These are phyloP conservation scores for Rhodotorula taiwanensis DNA, from an alignment of 768 basidiomycete species.

Conservation along the genomic window DNA sequence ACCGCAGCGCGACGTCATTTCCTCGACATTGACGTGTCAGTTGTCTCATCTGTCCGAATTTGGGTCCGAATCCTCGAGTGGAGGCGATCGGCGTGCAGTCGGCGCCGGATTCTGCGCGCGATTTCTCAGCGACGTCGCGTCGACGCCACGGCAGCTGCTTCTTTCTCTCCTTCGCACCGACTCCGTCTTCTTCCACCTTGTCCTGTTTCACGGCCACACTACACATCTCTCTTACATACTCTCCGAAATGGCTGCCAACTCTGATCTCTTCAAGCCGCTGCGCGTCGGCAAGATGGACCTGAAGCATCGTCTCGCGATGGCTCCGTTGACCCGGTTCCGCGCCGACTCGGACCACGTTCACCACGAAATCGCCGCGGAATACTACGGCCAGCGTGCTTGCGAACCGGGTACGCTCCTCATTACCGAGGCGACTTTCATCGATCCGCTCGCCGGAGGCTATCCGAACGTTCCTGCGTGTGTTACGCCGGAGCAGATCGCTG, in stretches of 20 bases:
- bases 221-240: too few species aligned
- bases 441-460: constrained; percentile 50
- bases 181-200: too few species aligned
- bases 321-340: constrained; percentile 39
- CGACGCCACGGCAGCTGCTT: too few species aligned
- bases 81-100: too few species aligned
- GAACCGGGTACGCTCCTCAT: constrained; percentile 54
- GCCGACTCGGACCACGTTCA: constrained; percentile 20
- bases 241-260: constrained; percentile 50
- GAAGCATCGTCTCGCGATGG: constrained; percentile 35
- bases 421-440: constrained; percentile 49
- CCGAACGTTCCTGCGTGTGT: not conserved
- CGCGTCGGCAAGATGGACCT: constrained; percentile 33
- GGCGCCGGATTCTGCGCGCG: too few species aligned
- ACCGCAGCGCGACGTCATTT: too few species aligned
- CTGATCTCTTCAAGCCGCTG: constrained; percentile 27
- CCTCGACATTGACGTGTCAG: too few species aligned
- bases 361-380: constrained; percentile 12
- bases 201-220: too few species aligned
- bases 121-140: too few species aligned
- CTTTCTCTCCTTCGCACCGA: too few species aligned
- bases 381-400: constrained; percentile 41
- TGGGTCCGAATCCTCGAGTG: too few species aligned
- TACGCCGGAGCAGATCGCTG: constrained; percentile 49
- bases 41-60: too few species aligned